Evolutionary conservation across 805 yeast species (phyloP).

Genomic region (Ogataea chonburiensis): DNA sequence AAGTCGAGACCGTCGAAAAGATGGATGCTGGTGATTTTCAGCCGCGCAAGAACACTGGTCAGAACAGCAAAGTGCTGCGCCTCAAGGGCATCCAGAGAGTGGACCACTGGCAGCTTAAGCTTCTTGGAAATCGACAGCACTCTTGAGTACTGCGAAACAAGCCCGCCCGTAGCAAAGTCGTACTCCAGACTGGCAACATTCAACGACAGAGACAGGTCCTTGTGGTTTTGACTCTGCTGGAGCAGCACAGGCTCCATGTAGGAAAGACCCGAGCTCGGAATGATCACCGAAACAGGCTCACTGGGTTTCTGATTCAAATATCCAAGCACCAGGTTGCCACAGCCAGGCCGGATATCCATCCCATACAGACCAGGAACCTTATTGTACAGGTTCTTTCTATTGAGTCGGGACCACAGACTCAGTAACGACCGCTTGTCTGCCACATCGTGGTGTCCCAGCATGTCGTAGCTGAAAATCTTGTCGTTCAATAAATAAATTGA

Average conservation of each 20-base stretch:
- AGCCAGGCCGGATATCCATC: conserved; percentile 78
- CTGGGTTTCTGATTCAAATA: conserved; percentile 41
- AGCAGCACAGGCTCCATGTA: conserved; percentile 64
- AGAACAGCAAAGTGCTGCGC: conserved; percentile 66
- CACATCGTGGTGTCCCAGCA: conserved; percentile 43
- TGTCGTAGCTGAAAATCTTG: conserved; percentile 67
- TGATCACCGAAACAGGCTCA: conserved; percentile 41
- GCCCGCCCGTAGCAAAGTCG: conserved; percentile 48
- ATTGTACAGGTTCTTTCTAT: conserved; percentile 51
- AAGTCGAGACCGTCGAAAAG: conserved; percentile 79
- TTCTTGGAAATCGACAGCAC: conserved; percentile 62
- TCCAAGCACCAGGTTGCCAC: conserved; percentile 77
- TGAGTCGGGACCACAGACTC: conserved; percentile 61
- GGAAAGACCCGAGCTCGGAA: conserved; percentile 66
- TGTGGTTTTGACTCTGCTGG: conserved; percentile 31
- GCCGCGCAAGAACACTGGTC: conserved; percentile 61
- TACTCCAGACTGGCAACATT: conserved; percentile 77
- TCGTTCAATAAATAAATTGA: conserved; percentile 51
- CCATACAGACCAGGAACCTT: conserved; percentile 60
- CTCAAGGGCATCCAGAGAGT: conserved; percentile 63
- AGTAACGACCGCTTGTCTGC: conserved; percentile 49
- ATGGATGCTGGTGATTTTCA: conserved; percentile 63
- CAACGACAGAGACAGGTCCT: conserved; percentile 58
- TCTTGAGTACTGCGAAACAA: conserved; percentile 62
- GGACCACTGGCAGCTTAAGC: conserved; percentile 64